These are phyloP conservation scores for Collybia sordida DNA, from an alignment of 768 basidiomycete genomes.

Conservation along the genomic window DNA sequence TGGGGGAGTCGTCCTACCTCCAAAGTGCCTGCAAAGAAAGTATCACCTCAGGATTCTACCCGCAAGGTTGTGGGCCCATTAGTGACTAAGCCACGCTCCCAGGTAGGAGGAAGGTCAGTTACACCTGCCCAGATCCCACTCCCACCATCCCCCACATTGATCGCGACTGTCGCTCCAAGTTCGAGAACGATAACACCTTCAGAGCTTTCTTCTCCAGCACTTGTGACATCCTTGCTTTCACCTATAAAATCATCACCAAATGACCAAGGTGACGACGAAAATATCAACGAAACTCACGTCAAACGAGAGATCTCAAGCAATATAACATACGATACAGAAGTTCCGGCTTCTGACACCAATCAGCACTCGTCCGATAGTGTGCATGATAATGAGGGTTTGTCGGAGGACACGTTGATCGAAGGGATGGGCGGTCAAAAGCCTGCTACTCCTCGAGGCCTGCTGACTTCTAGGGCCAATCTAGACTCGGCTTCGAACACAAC, in stretches of 20 bases:
- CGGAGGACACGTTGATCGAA: neutral
- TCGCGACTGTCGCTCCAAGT: neutral
- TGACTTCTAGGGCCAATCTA: neutral
- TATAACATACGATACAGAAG: too few relatives aligned
- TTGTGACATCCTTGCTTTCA: neutral
- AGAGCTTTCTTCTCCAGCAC: neutral
- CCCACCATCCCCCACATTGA: constrained; percentile 32
- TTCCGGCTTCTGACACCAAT: too few relatives aligned
- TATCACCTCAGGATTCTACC: constrained; percentile 1
- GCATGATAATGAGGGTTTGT: neutral
- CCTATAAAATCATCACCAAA: neutral
- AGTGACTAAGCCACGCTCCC: neutral
- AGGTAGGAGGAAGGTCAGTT: constrained; percentile 13
- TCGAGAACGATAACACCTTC: neutral
- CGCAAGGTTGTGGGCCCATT: too few relatives aligned
- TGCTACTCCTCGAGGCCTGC: constrained; percentile 7
- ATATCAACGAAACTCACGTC: neutral
- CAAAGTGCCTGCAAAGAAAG: constrained; percentile 5
- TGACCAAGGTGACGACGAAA: neutral
- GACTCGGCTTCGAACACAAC: constrained; percentile 35
- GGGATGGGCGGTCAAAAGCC: neutral
- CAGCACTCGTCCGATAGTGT: neutral
- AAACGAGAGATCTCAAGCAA: too few relatives aligned
- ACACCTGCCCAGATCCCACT: constrained; percentile 33
- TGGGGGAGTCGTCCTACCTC: constrained; percentile 1